Evolutionary conservation across 1,139 yeast species (phyloP).

Genomic region (Protomyces pachydermus): DNA sequence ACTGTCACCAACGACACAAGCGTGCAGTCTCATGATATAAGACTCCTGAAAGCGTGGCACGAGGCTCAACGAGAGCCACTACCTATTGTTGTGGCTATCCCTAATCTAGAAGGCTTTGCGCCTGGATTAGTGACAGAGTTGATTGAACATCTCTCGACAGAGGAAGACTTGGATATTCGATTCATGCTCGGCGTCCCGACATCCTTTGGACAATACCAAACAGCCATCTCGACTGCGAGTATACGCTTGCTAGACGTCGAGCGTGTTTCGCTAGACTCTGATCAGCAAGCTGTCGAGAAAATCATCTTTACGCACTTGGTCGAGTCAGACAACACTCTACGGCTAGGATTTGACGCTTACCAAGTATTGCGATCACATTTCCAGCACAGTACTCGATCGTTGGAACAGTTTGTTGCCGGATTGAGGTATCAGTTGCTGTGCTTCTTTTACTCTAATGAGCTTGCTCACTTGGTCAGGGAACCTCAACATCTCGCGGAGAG

Average conservation of each 20-base stretch:
- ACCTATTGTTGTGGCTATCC: background rate
- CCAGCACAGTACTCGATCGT: constrained; percentile 8
- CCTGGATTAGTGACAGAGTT: background rate
- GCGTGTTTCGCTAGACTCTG: background rate
- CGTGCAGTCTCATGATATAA: constrained; percentile 7
- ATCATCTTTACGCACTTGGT: background rate
- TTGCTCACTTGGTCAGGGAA: background rate
- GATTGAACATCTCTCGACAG: background rate
- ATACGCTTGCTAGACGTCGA: background rate
- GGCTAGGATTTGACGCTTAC: constrained; percentile 11
- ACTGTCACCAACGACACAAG: constrained; percentile 1
- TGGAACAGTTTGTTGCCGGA: constrained; percentile 8
- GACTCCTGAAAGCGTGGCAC: constrained; percentile 10
- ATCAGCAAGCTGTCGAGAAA: constrained; percentile 9
- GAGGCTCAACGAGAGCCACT: background rate
- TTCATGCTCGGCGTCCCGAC: constrained; percentile 12
- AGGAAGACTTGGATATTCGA: background rate
- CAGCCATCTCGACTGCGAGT: background rate
- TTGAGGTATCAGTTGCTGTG: background rate
- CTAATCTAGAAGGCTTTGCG: constrained; percentile 1
- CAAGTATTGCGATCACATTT: constrained; percentile 1
- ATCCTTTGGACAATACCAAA: constrained; percentile 6
- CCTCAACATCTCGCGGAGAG: background rate
- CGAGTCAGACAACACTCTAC: background rate
- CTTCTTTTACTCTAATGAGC: constrained; percentile 2